Conservation (phyloP, 306 rosid species). For the cucumber (Cucumis sativus) region Cucumber_9930_V3 NC_026658.2:10087001-10087500, state of each 20-base stretch:
- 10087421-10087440: neutral
- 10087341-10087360: neutral
- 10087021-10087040: too few relatives aligned
- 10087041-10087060: too few relatives aligned
- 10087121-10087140: too few relatives aligned
- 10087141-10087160: neutral
- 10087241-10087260: neutral
- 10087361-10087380: neutral
- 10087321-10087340: neutral
- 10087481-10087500: neutral
- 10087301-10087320: neutral
- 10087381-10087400: neutral
- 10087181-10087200: neutral
- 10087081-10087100: too few relatives aligned
- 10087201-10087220: neutral
- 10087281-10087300: neutral
- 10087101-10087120: too few relatives aligned
- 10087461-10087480: neutral
- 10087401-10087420: neutral
- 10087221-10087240: neutral
- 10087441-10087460: neutral
- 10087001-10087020: too few relatives aligned
- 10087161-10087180: neutral
- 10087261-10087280: neutral
- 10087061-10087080: too few relatives aligned